Conservation (phyloP, 2,329 filamentous ascomycete species). For the Cladobotryum protrusum region DNA sequence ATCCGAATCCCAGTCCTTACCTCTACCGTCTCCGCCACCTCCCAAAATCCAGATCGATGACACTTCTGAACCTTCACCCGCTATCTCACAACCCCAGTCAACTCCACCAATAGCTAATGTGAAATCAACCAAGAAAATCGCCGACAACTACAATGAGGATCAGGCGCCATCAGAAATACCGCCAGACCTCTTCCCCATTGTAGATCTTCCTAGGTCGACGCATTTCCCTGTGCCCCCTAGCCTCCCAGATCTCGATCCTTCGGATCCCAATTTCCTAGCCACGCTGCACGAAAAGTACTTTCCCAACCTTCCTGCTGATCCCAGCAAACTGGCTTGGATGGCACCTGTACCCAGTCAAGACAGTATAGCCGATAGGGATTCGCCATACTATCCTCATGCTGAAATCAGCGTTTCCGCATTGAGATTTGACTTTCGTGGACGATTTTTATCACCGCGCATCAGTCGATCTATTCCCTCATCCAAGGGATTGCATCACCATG, state of each 20-base stretch:
- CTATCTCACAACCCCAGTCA: neutral
- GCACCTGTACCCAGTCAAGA: slow-evolving; percentile 60
- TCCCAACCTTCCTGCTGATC: slow-evolving; percentile 77
- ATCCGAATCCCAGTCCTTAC: neutral
- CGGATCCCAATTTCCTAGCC: slow-evolving; percentile 73
- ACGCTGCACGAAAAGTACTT: slow-evolving; percentile 92
- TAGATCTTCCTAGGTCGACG: slow-evolving; percentile 35
- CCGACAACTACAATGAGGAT: slow-evolving; percentile 36
- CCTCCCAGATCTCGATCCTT: slow-evolving; percentile 71
- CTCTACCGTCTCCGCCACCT: slow-evolving; percentile 7
- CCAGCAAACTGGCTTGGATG: slow-evolving; percentile 86
- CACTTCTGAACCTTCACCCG: slow-evolving; percentile 18
- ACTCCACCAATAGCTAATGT: neutral
- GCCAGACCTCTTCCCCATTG: slow-evolving; percentile 37
- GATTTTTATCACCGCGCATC: slow-evolving; percentile 68
- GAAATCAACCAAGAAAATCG: slow-evolving; percentile 21
- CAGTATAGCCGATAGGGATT: slow-evolving; percentile 59
- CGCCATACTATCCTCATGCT: slow-evolving; percentile 76
- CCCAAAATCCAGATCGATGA: slow-evolving; percentile 33
- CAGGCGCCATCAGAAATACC: slow-evolving; percentile 35
- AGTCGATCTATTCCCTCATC: slow-evolving; percentile 69
- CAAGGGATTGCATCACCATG: slow-evolving; percentile 87
- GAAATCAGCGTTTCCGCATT: slow-evolving; percentile 68
- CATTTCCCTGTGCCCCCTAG: slow-evolving; percentile 56
- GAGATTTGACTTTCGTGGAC: slow-evolving; percentile 82